Base-by-base conservation (phyloP, 805 yeast genomes). In the Hanseniaspora guilliermondii region DNA sequence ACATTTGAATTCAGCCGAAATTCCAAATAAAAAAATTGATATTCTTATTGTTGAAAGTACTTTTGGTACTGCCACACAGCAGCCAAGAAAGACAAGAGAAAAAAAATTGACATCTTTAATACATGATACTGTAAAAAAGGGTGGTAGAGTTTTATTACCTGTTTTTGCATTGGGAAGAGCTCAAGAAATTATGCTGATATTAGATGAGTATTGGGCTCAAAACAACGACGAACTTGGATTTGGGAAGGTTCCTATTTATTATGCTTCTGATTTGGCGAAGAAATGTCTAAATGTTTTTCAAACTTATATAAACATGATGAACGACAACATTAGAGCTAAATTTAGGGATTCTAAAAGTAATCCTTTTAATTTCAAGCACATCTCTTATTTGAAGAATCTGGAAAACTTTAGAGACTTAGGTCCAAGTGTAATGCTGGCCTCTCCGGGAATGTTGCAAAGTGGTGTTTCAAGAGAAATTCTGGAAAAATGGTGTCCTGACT, bases 381-480 rank as follows among this genome's bases (percentile, higher is more conserved):
- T 93, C 58, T 83, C 84, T 59, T 85, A 85, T 60, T 76, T 93
- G 47, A 80, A 85, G 57, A 83, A 81, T 58, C 70, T 89, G 54
- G 96, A 89, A 55, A 78, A 79, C 59, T 83, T 93, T 64, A 95
- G 88, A 62, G 98, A 93, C 67, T 76, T 87, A 60, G 95, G 95
- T 0, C 96, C 98, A 4, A 87, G 96, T 60, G 97, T 93, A 21
- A 89, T 93, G 68, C 78, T 93, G 36, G 98, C 98, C 0, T 81
- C 95, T 45, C 99, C 99, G 0, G 99, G 99, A 65, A 93, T 93
- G 99, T 73, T 93, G 48, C 98, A 91, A 66, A 89, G 85, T 65
- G 99, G 99, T 58, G 82, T 89, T 2, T 87, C 97, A 0, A 75
- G 99, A 61, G 93, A 85, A 61, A 73, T 93, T 21, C 74, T 93